A percentile compares a stretch with the other conserved stretches of the same genome.
Evolutionary conservation across 163 green algal species (phyloP).

Genomic region (Scenedesmus sp.): DNA sequence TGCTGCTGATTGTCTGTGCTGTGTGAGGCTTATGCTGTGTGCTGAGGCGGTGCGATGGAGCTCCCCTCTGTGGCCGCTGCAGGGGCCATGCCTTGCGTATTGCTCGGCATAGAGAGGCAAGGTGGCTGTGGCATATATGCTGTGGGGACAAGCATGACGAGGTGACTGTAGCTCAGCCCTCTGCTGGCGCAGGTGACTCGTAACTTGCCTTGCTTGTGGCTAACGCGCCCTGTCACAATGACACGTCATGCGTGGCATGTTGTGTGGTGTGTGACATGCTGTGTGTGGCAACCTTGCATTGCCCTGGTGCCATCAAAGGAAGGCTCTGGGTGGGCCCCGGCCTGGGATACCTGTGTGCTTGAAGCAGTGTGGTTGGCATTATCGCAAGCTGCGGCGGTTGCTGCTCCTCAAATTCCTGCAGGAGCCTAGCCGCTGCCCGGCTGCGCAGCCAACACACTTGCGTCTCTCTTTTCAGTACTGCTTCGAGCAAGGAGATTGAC

Average conservation of each 20-base stretch:
- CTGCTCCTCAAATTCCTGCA: neutral
- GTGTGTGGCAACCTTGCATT: neutral
- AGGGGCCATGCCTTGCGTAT: neutral
- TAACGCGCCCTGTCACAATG: neutral
- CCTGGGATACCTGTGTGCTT: neutral
- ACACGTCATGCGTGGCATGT: too few species aligned
- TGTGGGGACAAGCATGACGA: too few species aligned
- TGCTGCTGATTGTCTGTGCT: neutral
- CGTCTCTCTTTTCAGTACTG: neutral
- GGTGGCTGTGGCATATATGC: neutral
- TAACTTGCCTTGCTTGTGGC: neutral
- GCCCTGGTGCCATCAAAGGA: neutral
- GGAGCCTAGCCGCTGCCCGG: neutral
- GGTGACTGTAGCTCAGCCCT: neutral
- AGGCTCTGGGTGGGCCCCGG: neutral
- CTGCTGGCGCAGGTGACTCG: neutral
- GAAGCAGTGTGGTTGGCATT: neutral
- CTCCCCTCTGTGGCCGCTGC: neutral
- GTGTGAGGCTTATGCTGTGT: neutral
- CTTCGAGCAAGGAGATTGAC: neutral
- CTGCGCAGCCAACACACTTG: neutral
- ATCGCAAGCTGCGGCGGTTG: neutral
- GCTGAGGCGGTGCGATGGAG: neutral
- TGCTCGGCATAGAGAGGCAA: neutral
- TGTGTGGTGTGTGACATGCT: too few species aligned